Percentiles rank a stretch among this genome's conserved stretches.
phyloP scores from a whole-genome alignment of 257 asterid genomes.

The Avicennia marina region DNA sequence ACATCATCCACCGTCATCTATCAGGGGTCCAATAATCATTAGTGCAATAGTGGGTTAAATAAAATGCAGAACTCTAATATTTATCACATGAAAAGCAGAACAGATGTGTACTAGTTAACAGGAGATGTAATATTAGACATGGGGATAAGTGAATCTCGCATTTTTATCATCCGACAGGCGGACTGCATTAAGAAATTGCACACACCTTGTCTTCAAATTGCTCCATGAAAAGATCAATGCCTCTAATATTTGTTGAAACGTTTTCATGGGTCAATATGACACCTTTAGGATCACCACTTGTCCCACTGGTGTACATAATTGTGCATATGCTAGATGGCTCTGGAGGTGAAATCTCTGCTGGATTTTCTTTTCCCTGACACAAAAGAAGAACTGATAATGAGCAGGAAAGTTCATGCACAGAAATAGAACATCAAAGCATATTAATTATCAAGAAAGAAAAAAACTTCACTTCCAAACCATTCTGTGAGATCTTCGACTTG shows the following conservation, averaged over 20 bases:
- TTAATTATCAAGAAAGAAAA: too few species aligned
- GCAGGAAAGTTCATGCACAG: background rate
- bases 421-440: too few species aligned
- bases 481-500: too few species aligned
- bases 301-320: slow-evolving; percentile 97
- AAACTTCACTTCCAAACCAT: too few species aligned
- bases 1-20: slow-evolving; percentile 94
- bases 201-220: slow-evolving; percentile 86
- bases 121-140: too few species aligned
- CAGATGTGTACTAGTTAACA: too few species aligned
- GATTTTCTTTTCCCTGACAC: slow-evolving; percentile 59
- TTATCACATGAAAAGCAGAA: too few species aligned
- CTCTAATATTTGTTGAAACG: slow-evolving; percentile 51
- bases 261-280: slow-evolving; percentile 88
- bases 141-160: too few species aligned
- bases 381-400: background rate
- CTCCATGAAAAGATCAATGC: slow-evolving; percentile 84
- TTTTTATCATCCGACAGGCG: too few species aligned
- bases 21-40: slow-evolving; percentile 11
- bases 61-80: background rate
- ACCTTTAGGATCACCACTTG: slow-evolving; percentile 96
- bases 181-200: background rate
- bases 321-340: slow-evolving; percentile 56
- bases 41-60: background rate
- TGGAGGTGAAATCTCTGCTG: slow-evolving; percentile 60